Percentiles rank a stretch among this genome's conserved stretches.
Evolutionary conservation across 2,329 filamentous ascomycete genomes (phyloP).

Genomic region (Trichoderma koningii): DNA sequence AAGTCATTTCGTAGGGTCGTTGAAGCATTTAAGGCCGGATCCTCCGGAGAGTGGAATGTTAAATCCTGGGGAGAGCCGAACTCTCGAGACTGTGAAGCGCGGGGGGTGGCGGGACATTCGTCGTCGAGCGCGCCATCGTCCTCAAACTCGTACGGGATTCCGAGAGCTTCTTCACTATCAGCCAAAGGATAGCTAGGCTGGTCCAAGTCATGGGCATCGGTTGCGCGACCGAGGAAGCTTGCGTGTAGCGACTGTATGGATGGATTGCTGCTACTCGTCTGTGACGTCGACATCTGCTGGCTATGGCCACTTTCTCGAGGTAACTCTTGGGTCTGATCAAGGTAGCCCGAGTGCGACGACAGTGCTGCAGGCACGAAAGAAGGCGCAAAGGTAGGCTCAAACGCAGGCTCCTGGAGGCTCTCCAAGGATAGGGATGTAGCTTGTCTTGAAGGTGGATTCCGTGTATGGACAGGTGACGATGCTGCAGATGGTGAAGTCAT

Average conservation of each 20-base stretch:
- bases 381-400: conserved; percentile 16
- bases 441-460: conserved; percentile 41
- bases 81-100: conserved; percentile 52
- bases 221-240: conserved; percentile 34
- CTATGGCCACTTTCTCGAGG: conserved; percentile 28
- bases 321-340: conserved; percentile 25
- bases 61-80: conserved; percentile 36
- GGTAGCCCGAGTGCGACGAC: conserved; percentile 1
- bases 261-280: conserved; percentile 36
- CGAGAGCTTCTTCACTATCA: conserved; percentile 59
- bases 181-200: conserved; percentile 38
- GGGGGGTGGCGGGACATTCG: conserved; percentile 52
- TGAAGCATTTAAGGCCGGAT: conserved; percentile 29
- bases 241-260: conserved; percentile 34
- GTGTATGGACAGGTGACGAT: conserved; percentile 55
- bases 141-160: conserved; percentile 57
- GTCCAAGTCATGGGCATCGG: conserved; percentile 30
- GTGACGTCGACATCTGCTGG: conserved; percentile 32
- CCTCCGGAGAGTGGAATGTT: conserved; percentile 36
- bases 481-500: conserved; percentile 46
- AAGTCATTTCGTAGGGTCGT: conserved; percentile 22
- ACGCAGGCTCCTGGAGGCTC: conserved; percentile 32
- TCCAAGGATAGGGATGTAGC: conserved; percentile 36
- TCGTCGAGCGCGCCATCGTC: conserved; percentile 40
- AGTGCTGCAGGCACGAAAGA: conserved; percentile 26